Base-by-base conservation (phyloP, 202 grass and related monocot genomes). In the Carex arenaria region DNA sequence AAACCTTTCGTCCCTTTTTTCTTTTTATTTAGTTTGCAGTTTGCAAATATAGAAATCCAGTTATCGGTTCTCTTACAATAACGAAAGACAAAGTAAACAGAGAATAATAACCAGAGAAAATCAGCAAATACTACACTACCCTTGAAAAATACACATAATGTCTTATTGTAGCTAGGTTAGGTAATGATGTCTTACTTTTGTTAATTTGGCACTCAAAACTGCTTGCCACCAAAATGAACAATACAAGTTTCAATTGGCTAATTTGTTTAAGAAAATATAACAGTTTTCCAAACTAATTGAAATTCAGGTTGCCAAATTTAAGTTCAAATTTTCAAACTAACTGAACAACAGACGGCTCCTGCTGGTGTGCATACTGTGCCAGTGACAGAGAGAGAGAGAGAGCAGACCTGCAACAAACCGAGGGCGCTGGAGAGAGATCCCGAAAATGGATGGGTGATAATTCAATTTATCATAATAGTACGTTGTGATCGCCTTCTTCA, bases 391-490 rank as follows among this genome's bases (percentile, higher is more conserved):
- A 59, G 75, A 83, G 28, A 82, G 80, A 55, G 47, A 75, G 52
- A 57, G 64, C 86, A 87, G 64, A 98, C 96, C 96, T 80, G 93
- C 90, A 14, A 98, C 96, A 53, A 98, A 95, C 31, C 95, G 86
- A 64, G 96, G 96, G 17, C 96, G 96, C 88, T 98, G 95, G 57
- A 95, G 83, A 45, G 93, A 90, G 31, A 87, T 87, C 11, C 95
- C 95, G 15, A 95, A 98, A 70, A 98, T 64, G 4, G 87, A 93
- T 2, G 95, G 91, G 20, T 85, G 90, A 85, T 92, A 95, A 79
- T 94, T 97, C 34, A 82, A 72, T 36, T 82, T 66, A 84, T 93
- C 89, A 67, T 98, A 98, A 80, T 98, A 95, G 81, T 98, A 95
- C 60, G 45, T 87, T 88, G 89, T 87, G 66, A 98, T 88, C 0